A percentile compares a stretch with the other conserved stretches of the same genome.
Evolutionary conservation across 2,329 filamentous ascomycete species (phyloP).

Genomic region (Nakataea oryzae): DNA sequence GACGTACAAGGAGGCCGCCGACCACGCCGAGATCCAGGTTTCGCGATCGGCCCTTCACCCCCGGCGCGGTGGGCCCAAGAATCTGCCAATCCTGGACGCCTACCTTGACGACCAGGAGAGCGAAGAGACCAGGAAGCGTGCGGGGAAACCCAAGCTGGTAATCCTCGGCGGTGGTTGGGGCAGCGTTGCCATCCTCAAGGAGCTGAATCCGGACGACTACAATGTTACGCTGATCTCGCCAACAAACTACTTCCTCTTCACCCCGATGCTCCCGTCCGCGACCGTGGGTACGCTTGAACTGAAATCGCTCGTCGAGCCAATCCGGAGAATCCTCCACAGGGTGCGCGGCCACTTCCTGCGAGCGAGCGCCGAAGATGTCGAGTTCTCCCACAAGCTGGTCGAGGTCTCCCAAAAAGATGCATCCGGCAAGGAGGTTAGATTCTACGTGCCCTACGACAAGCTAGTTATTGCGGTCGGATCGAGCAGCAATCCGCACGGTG

Average conservation of each 20-base stretch:
- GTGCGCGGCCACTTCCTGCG: conserved; percentile 85
- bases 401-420: conserved; percentile 69
- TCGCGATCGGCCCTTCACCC: conserved; percentile 75
- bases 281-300: conserved; percentile 93
- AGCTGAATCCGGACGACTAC: conserved; percentile 81
- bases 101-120: conserved; percentile 90
- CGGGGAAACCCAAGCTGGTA: conserved; percentile 85
- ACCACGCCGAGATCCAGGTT: conserved; percentile 65
- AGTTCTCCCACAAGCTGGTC: conserved; percentile 83
- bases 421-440: conserved; percentile 62
- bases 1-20: conserved; percentile 69
- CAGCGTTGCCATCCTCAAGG: conserved; percentile 82
- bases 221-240: conserved; percentile 93
- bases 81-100: conserved; percentile 80
- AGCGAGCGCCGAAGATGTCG: conserved; percentile 76
- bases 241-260: conserved; percentile 95
- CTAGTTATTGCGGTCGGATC: conserved; percentile 87
- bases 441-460: conserved; percentile 97
- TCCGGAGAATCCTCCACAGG: conserved; percentile 69
- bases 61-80: conserved; percentile 80
- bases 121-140: conserved; percentile 54
- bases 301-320: conserved; percentile 83
- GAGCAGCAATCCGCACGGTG: conserved; percentile 87
- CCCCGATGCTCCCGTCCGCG: conserved; percentile 92
- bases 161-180: conserved; percentile 94